These are phyloP conservation scores for Picochlorum sp. DNA, from an alignment of 139 green algal species.

Conservation along the genomic window DNA sequence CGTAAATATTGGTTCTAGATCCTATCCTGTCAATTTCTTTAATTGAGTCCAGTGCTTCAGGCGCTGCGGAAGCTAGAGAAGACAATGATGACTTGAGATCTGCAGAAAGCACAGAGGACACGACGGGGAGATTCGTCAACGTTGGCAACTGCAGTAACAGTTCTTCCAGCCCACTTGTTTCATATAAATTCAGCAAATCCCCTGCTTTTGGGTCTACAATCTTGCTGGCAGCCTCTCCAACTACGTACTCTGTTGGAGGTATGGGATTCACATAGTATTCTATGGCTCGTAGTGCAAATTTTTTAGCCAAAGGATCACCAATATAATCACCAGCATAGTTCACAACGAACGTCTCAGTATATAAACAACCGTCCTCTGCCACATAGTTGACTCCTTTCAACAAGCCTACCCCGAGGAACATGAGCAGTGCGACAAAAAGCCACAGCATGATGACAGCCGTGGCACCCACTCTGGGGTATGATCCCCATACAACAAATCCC, in stretches of 20 bases:
- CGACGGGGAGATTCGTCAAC: no score
- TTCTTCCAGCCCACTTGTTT: no score
- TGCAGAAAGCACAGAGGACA: no score
- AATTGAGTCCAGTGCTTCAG: no score
- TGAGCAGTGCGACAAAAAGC: constrained; percentile 21
- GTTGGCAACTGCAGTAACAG: no score
- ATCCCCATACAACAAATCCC: constrained; percentile 2
- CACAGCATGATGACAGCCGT: constrained; percentile 13
- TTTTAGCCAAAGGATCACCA: background rate
- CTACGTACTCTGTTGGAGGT: background rate
- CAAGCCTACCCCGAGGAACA: constrained; percentile 28
- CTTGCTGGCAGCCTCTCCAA: constrained; percentile 1
- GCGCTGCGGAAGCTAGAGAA: no score
- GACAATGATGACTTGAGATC: no score
- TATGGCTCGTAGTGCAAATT: constrained; percentile 2
- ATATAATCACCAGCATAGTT: constrained; percentile 7
- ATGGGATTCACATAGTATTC: constrained; percentile 18
- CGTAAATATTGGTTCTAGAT: background rate
- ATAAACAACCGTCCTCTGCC: constrained; percentile 11
- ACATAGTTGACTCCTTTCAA: constrained; percentile 13
- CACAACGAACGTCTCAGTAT: constrained; percentile 14
- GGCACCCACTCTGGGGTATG: background rate
- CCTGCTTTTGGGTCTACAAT: background rate
- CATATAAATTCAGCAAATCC: background rate
- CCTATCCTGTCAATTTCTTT: no score